phyloP scores from a whole-genome alignment of 2,329 filamentous ascomycete genomes.

The Epichloe sibirici region DNA sequence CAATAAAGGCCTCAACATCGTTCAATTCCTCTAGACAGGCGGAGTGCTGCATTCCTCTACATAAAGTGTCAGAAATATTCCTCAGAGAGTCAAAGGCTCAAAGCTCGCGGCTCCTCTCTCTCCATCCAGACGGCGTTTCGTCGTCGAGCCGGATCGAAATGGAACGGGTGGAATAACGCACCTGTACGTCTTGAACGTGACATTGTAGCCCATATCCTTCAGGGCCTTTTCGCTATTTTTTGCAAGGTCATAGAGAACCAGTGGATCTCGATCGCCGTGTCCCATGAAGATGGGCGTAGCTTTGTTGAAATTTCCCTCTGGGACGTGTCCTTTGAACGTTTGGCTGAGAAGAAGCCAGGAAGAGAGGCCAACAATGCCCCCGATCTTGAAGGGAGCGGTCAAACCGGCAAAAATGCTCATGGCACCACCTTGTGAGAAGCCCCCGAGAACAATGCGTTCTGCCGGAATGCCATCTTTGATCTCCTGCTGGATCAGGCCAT shows the following conservation, averaged over 20 bases:
- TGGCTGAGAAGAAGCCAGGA: conserved; percentile 60
- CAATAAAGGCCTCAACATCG: conserved; percentile 56
- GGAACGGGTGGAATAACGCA: conserved; percentile 20
- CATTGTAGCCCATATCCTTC: conserved; percentile 56
- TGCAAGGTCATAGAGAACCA: conserved; percentile 61
- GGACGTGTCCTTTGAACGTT: conserved; percentile 28
- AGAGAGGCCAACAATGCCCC: conserved; percentile 72
- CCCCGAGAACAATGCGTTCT: conserved; percentile 70
- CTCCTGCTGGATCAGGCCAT: conserved; percentile 65
- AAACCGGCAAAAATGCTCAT: conserved; percentile 71
- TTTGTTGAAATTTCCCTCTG: conserved; percentile 35
- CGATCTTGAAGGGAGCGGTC: conserved; percentile 59
- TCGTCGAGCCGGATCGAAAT: not conserved
- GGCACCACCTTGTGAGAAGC: conserved; percentile 75
- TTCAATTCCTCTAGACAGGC: conserved; percentile 69
- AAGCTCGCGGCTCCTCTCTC: not conserved
- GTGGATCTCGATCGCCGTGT: conserved; percentile 66
- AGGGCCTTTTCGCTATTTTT: conserved; percentile 53
- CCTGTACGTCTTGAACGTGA: conserved; percentile 66
- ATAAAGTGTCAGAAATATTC: not conserved
- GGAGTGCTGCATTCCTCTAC: conserved; percentile 59
- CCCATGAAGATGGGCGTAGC: conserved; percentile 79
- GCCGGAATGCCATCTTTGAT: conserved; percentile 68
- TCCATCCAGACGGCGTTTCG: not conserved
- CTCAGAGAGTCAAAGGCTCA: not conserved